A percentile compares a stretch with the other conserved stretches of the same genome.
These are phyloP conservation scores for Clonostachys solani DNA, from an alignment of 2,329 filamentous ascomycete species.

Conservation along the genomic window DNA sequence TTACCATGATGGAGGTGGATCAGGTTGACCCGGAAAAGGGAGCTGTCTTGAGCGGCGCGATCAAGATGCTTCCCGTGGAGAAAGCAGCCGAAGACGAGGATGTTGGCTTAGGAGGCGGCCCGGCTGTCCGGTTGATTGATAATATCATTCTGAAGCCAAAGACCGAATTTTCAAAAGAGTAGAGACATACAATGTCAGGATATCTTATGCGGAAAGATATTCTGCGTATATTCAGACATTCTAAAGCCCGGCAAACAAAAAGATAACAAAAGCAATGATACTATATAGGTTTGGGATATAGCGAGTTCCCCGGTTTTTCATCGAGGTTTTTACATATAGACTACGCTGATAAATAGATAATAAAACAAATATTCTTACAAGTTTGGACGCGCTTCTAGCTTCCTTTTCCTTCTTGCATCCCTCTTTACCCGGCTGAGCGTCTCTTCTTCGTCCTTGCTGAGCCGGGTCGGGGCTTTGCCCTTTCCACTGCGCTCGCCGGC, in stretches of 20 bases:
- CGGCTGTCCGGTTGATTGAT: conserved; percentile 84
- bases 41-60: conserved; percentile 81
- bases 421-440: conserved; percentile 35
- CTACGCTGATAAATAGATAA: neutral
- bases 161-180: conserved; percentile 4
- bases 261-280: neutral
- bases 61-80: conserved; percentile 85
- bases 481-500: conserved; percentile 28
- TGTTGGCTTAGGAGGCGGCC: conserved; percentile 66
- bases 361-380: conserved; percentile 14
- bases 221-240: neutral
- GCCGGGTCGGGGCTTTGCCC: conserved; percentile 28
- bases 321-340: neutral
- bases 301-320: too few species aligned
- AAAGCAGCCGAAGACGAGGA: conserved; percentile 66
- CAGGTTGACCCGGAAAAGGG: conserved; percentile 65
- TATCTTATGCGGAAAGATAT: conserved; percentile 5
- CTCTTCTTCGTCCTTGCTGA: conserved; percentile 47
- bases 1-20: conserved; percentile 75
- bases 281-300: too few species aligned
- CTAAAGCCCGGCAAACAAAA: neutral
- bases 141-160: conserved; percentile 70
- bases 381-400: conserved; percentile 45
- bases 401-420: conserved; percentile 42
- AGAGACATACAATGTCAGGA: neutral